A percentile compares a stretch with the other conserved stretches of the same genome.
Evolutionary conservation across 306 rosid genomes (phyloP).

Genomic region (Vicia villosa): DNA sequence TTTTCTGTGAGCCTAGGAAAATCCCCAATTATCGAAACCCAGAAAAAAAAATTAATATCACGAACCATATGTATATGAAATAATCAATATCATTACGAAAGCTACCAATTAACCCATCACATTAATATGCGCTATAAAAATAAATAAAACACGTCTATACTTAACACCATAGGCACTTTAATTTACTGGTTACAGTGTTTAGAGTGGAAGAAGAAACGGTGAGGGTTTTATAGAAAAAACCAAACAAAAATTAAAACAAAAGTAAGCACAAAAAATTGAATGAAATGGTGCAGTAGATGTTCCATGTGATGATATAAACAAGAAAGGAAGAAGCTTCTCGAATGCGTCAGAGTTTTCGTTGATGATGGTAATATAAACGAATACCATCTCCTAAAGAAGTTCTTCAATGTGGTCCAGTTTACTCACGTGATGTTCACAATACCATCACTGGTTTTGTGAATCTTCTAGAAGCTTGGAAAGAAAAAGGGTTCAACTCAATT

Average conservation of each 20-base stretch:
- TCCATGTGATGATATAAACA: constrained; percentile 73
- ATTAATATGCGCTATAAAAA: neutral
- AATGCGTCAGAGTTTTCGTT: constrained; percentile 68
- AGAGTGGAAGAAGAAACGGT: neutral
- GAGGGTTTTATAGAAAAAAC: neutral
- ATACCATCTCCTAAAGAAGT: constrained; percentile 54
- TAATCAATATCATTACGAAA: too few species aligned
- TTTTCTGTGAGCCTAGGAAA: too few species aligned
- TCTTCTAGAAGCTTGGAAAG: constrained; percentile 78
- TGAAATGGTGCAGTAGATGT: constrained; percentile 63
- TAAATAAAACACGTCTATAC: neutral
- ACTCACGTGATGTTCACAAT: constrained; percentile 79
- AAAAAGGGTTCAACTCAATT: constrained; percentile 74
- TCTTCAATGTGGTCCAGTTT: constrained; percentile 78
- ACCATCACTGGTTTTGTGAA: constrained; percentile 76
- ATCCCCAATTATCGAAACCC: too few species aligned
- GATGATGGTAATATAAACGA: constrained; percentile 81
- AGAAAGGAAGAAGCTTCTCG: constrained; percentile 67
- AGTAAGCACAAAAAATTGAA: neutral
- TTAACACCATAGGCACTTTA: neutral
- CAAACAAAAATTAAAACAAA: neutral
- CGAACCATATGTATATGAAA: too few species aligned
- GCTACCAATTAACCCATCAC: neutral
- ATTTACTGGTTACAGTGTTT: neutral
- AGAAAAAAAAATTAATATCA: too few species aligned